phyloP scores from a whole-genome alignment of 2,329 filamentous ascomycete genomes.

The Cucurbitaria berberidis region DNA sequence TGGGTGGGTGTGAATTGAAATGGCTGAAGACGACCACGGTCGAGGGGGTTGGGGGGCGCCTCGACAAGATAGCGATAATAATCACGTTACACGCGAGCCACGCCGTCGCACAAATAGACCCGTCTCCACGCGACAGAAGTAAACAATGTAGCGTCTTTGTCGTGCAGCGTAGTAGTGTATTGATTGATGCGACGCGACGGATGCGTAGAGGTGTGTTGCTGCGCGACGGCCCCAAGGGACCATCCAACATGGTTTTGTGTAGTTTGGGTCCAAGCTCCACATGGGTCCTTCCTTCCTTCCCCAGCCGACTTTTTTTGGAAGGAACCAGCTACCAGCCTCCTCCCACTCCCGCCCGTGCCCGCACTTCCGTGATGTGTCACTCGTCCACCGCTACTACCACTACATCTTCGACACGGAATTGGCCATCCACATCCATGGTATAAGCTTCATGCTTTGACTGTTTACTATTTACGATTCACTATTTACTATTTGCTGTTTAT shows the following conservation, averaged over 20 bases:
- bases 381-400: not conserved
- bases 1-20: conserved; percentile 13
- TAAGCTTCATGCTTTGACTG: too few relatives aligned
- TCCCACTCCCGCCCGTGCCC: too few relatives aligned
- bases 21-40: conserved; percentile 21
- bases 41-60: conserved; percentile 24
- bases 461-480: too few relatives aligned
- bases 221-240: too few relatives aligned
- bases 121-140: not conserved
- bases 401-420: too few relatives aligned
- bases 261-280: not conserved
- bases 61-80: conserved; percentile 1
- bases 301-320: not conserved
- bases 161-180: too few relatives aligned
- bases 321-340: too few relatives aligned
- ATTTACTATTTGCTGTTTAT: too few relatives aligned
- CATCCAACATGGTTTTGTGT: too few relatives aligned
- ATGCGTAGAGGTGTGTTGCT: not conserved
- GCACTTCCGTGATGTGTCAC: not conserved
- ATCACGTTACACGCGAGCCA: conserved; percentile 6
- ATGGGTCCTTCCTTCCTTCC: too few relatives aligned
- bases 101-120: conserved; percentile 1
- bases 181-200: not conserved
- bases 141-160: conserved; percentile 7
- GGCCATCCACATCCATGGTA: too few relatives aligned